Percentiles rank a stretch among this genome's conserved stretches.
Conservation (phyloP, 2,329 filamentous ascomycete genomes). For the Sporothrix sp. region DNA sequence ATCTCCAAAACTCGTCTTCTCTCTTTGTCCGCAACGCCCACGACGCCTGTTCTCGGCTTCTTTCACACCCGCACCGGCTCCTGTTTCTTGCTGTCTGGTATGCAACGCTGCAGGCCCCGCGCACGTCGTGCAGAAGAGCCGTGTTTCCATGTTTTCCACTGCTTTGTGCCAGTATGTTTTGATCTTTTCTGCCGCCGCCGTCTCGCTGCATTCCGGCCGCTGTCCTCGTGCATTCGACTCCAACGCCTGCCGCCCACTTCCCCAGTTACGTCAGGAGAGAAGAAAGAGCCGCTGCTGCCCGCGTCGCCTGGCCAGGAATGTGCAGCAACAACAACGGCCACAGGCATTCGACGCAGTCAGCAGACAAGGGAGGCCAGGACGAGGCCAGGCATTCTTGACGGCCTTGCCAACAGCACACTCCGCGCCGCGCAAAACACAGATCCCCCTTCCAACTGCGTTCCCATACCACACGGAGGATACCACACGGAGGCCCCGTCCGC, state of each 20-base stretch:
- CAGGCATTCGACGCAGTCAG: neutral
- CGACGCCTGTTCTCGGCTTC: no score
- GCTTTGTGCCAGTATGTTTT: neutral
- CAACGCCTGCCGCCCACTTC: no score
- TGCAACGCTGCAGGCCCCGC: neutral
- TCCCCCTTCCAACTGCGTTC: no score
- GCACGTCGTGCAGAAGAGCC: neutral
- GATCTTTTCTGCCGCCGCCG: neutral
- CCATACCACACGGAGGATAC: no score
- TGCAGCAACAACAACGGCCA: neutral
- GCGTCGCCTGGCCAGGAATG: neutral
- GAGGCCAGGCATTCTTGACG: neutral
- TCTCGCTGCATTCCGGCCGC: neutral
- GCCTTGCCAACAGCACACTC: neutral
- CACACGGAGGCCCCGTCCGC: no score
- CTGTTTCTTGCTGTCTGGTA: conserved; percentile 1
- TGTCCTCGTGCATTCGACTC: neutral
- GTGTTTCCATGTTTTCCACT: neutral
- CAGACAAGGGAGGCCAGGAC: neutral
- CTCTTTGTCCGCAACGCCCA: no score
- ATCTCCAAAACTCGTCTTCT: neutral
- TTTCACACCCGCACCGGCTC: neutral
- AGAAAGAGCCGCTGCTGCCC: neutral
- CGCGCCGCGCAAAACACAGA: no score
- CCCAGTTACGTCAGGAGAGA: neutral